Conservation (phyloP, 2,329 filamentous ascomycete genomes). For the Aspergillus fijiensis region DNA sequence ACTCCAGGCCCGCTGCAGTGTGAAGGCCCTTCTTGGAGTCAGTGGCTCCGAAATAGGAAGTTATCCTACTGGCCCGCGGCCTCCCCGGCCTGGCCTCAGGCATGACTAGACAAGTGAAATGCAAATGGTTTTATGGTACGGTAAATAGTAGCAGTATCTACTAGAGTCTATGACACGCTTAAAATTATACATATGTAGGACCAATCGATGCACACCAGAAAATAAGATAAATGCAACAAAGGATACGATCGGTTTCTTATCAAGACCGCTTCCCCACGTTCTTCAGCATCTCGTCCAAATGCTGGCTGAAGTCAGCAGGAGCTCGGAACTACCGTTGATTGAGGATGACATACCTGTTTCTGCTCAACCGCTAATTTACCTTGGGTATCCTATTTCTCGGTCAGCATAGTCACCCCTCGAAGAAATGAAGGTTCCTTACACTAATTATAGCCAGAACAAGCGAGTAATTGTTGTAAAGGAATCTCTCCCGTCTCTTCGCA, state of each 20-base stretch:
- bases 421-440: constrained; percentile 40
- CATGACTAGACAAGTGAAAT: too few species aligned
- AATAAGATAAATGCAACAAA: neutral
- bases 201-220: neutral
- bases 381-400: constrained; percentile 40
- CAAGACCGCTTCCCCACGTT: constrained; percentile 33
- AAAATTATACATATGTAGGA: too few species aligned
- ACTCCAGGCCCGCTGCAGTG: too few species aligned
- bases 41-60: too few species aligned
- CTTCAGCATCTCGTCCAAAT: constrained; percentile 44
- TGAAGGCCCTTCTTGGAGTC: too few species aligned
- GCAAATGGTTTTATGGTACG: neutral
- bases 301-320: constrained; percentile 23
- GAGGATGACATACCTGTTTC: constrained; percentile 48
- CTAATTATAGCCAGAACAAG: constrained; percentile 90
- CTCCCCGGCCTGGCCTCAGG: too few species aligned
- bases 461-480: constrained; percentile 94
- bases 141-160: neutral
- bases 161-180: neutral
- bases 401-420: constrained; percentile 10
- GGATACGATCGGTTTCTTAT: neutral
- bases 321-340: neutral
- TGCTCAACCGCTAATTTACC: constrained; percentile 64
- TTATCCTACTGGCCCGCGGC: too few species aligned
- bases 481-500: constrained; percentile 76